phyloP scores from a whole-genome alignment of 164 flowering plant species.

The Tetrastigma voinierianum region DNA sequence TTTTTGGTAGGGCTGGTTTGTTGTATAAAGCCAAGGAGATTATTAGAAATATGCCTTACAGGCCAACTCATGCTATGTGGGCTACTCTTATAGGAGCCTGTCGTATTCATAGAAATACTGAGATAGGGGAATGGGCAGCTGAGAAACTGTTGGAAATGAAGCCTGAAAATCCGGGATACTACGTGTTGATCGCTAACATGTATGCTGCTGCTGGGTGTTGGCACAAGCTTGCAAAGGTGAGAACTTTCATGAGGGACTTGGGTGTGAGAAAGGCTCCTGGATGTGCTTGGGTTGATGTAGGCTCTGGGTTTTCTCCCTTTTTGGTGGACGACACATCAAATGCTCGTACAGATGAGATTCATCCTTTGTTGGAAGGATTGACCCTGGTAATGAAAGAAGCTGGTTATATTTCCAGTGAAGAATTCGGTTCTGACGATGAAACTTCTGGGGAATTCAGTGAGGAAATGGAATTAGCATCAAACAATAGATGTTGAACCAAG shows the following conservation, averaged over 20 bases:
- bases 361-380: constrained; percentile 39
- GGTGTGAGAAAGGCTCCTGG: constrained; percentile 57
- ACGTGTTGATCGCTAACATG: constrained; percentile 58
- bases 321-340: constrained; percentile 47
- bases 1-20: constrained; percentile 62
- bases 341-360: constrained; percentile 28
- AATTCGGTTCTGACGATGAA: constrained; percentile 22
- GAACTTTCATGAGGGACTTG: constrained; percentile 50
- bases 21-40: constrained; percentile 40
- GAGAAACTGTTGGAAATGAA: constrained; percentile 45
- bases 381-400: constrained; percentile 41
- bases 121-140: constrained; percentile 64
- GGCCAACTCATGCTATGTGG: constrained; percentile 58
- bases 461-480: neutral
- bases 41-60: constrained; percentile 45
- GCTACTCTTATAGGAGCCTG: constrained; percentile 60
- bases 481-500: too few species aligned
- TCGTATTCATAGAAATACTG: constrained; percentile 38
- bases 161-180: constrained; percentile 53
- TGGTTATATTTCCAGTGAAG: constrained; percentile 24
- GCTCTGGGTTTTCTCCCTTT: constrained; percentile 39
- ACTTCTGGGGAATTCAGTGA: constrained; percentile 13
- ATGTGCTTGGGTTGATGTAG: constrained; percentile 53
- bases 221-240: constrained; percentile 47
- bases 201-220: constrained; percentile 56